phyloP scores from a whole-genome alignment of 2,329 filamentous ascomycete genomes.

The Aspergillus ibericus region DNA sequence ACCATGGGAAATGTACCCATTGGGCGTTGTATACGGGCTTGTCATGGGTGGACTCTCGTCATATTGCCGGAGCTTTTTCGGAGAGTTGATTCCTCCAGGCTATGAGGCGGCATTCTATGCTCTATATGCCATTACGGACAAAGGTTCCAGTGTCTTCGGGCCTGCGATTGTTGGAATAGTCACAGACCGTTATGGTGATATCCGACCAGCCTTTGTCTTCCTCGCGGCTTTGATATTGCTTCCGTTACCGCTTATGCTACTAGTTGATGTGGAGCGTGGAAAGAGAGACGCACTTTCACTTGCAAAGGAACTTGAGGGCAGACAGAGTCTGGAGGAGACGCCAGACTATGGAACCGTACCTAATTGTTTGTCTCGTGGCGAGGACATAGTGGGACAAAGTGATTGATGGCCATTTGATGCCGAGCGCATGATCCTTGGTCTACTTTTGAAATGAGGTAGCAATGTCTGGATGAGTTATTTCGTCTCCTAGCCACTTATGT shows the following conservation, averaged over 20 bases:
- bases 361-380: neutral
- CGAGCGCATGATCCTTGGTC: neutral
- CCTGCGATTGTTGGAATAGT: slow-evolving; percentile 92
- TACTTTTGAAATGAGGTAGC: neutral
- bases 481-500: neutral
- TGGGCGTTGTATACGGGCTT: slow-evolving; percentile 87
- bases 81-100: slow-evolving; percentile 89
- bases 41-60: slow-evolving; percentile 89
- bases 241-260: slow-evolving; percentile 79
- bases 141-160: slow-evolving; percentile 90
- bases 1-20: slow-evolving; percentile 93
- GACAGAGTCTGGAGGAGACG: slow-evolving; percentile 10
- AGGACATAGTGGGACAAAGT: neutral
- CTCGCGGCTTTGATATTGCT: slow-evolving; percentile 79
- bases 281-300: slow-evolving; percentile 67
- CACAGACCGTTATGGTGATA: slow-evolving; percentile 78
- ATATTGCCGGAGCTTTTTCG: slow-evolving; percentile 89
- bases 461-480: neutral
- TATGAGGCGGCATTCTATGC: slow-evolving; percentile 96
- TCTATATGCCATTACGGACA: slow-evolving; percentile 95
- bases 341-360: slow-evolving; percentile 28
- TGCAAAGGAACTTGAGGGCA: slow-evolving; percentile 52
- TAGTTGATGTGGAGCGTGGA: slow-evolving; percentile 80
- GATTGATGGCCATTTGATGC: neutral
- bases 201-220: slow-evolving; percentile 89